These are phyloP conservation scores for Aspergillus panamensis DNA, from an alignment of 495 filamentous ascomycete genomes.

Conservation along the genomic window DNA sequence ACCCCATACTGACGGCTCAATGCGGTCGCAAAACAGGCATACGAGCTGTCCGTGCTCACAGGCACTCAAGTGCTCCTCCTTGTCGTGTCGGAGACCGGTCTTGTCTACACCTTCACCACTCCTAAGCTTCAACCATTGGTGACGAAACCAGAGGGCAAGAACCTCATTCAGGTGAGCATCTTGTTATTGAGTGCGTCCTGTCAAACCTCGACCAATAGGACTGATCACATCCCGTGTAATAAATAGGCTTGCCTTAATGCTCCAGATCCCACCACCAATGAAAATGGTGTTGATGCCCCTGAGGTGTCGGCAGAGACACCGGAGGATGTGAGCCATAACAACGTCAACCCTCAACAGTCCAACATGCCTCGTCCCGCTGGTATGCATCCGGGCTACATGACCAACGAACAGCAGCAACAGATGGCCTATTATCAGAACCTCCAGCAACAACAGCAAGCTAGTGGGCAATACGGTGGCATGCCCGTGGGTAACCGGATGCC, in stretches of 20 bases:
- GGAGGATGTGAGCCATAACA: constrained; percentile 53
- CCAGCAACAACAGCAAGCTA: constrained; percentile 53
- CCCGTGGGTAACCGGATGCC: constrained; percentile 55
- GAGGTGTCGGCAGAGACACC: constrained; percentile 55
- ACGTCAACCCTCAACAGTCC: constrained; percentile 50
- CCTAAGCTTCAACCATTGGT: constrained; percentile 98
- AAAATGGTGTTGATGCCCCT: constrained; percentile 79
- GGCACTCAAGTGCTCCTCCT: constrained; percentile 96
- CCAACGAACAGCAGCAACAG: constrained; percentile 55
- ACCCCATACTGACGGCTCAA: constrained; percentile 16
- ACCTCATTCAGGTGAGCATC: constrained; percentile 85
- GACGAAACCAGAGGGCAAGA: constrained; percentile 99
- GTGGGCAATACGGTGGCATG: constrained; percentile 55
- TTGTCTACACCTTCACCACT: constrained; percentile 99
- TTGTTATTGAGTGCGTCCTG: background rate
- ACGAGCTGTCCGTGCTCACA: constrained; percentile 95
- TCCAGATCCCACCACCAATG: constrained; percentile 84
- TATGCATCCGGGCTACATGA: constrained; percentile 53
- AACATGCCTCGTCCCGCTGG: constrained; percentile 49
- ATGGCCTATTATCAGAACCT: constrained; percentile 58
- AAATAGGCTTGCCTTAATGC: constrained; percentile 95
- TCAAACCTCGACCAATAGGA: background rate
- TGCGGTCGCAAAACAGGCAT: constrained; percentile 61
- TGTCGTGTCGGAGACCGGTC: constrained; percentile 96
- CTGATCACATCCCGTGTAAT: constrained; percentile 5